A percentile compares a stretch with the other conserved stretches of the same genome.
Evolutionary conservation across 495 filamentous ascomycete species (phyloP).

Genomic region (Neurospora sp.): DNA sequence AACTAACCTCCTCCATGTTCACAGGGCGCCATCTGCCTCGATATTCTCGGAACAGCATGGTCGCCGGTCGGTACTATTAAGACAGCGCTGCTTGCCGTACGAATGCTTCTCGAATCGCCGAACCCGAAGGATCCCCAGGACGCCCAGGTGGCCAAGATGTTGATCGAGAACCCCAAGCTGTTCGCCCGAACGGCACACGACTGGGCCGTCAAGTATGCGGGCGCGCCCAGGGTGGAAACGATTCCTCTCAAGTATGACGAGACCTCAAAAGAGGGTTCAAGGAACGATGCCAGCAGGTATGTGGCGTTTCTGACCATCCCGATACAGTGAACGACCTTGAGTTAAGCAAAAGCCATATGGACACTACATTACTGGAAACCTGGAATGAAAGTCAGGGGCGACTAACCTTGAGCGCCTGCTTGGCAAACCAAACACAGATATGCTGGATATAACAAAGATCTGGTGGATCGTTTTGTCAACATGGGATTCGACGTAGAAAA

Average conservation of each 20-base stretch:
- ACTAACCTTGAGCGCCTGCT: neutral
- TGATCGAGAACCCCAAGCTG: slow-evolving; percentile 64
- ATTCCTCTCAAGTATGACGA: slow-evolving; percentile 9
- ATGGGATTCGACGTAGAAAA: slow-evolving; percentile 93
- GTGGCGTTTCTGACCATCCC: neutral
- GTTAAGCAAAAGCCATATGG: neutral
- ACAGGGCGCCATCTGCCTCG: slow-evolving; percentile 94
- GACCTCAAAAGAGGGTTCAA: slow-evolving; percentile 3
- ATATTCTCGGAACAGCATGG: slow-evolving; percentile 84
- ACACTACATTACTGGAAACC: neutral
- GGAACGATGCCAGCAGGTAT: slow-evolving; percentile 31
- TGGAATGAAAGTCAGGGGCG: neutral
- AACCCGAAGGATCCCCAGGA: slow-evolving; percentile 97
- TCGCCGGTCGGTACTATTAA: slow-evolving; percentile 94
- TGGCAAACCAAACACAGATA: slow-evolving; percentile 44
- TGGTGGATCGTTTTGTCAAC: slow-evolving; percentile 78
- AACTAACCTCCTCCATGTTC: neutral
- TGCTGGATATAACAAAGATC: slow-evolving; percentile 75
- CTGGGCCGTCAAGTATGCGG: slow-evolving; percentile 80
- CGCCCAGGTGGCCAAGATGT: slow-evolving; percentile 88
- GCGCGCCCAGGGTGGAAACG: slow-evolving; percentile 49
- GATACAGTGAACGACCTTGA: neutral
- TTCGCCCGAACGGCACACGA: slow-evolving; percentile 80
- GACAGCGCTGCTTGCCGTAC: slow-evolving; percentile 83
- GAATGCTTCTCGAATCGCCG: slow-evolving; percentile 84